Percentiles rank a stretch among this genome's conserved stretches.
phyloP scores from a whole-genome alignment of 495 filamentous ascomycete species.

The Talaromyces ruber region DNA sequence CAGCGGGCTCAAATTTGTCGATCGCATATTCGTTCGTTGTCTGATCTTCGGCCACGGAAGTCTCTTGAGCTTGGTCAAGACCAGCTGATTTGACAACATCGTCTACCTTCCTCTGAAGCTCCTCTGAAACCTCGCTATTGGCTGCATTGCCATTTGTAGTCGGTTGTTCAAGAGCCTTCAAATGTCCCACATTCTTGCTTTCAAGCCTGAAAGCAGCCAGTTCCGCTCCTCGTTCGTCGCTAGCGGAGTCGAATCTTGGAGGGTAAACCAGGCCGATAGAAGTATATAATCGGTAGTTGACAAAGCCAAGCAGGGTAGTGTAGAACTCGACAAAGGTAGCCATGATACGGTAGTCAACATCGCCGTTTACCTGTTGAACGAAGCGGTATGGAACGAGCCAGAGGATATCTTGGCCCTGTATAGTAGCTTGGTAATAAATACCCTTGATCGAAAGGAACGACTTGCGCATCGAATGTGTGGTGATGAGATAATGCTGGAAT shows the following conservation, averaged over 20 bases:
- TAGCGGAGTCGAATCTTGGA: slow-evolving; percentile 80
- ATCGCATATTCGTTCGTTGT: slow-evolving; percentile 57
- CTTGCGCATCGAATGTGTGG: slow-evolving; percentile 80
- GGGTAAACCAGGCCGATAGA: slow-evolving; percentile 86
- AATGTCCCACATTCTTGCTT: slow-evolving; percentile 51
- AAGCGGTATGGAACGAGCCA: slow-evolving; percentile 98
- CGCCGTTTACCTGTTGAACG: slow-evolving; percentile 83
- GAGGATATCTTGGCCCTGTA: slow-evolving; percentile 94
- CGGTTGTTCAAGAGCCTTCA: slow-evolving; percentile 44
- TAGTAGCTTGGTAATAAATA: slow-evolving; percentile 98
- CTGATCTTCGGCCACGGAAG: slow-evolving; percentile 30
- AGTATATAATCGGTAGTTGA: slow-evolving; percentile 91
- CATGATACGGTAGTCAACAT: slow-evolving; percentile 98
- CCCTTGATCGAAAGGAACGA: slow-evolving; percentile 98
- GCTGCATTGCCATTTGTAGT: slow-evolving; percentile 23
- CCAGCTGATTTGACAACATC: slow-evolving; percentile 39
- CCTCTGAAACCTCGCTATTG: slow-evolving; percentile 38
- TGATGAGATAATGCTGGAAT: slow-evolving; percentile 95
- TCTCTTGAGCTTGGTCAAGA: slow-evolving; percentile 33
- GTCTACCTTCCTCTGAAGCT: slow-evolving; percentile 47
- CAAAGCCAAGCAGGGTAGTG: slow-evolving; percentile 87
- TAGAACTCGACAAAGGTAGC: slow-evolving; percentile 98
- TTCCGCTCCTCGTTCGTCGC: slow-evolving; percentile 83
- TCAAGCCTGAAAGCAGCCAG: slow-evolving; percentile 87
- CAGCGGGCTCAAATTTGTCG: slow-evolving; percentile 78